A percentile compares a stretch with the other conserved stretches of the same genome.
Evolutionary conservation across 441 rosid genomes (phyloP).

Genomic region (Geranium incanum): DNA sequence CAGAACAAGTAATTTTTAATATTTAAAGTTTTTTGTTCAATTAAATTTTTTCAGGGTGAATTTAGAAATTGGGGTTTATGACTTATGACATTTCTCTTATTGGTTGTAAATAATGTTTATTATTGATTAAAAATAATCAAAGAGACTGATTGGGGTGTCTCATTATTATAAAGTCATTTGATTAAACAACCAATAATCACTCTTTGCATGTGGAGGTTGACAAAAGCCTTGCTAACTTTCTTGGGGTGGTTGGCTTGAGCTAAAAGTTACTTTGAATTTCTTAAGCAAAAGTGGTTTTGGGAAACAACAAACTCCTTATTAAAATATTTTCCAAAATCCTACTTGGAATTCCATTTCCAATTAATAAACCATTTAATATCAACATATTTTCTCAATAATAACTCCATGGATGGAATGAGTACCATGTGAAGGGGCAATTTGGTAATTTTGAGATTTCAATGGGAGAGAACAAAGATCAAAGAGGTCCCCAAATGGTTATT

Average conservation of each 20-base stretch:
- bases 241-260: slow-evolving; percentile 44
- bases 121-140: not conserved
- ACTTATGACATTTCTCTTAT: no score
- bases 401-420: slow-evolving; percentile 7
- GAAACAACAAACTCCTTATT: slow-evolving; percentile 17
- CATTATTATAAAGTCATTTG: not conserved
- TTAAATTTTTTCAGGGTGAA: no score
- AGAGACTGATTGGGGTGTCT: not conserved
- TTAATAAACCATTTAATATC: slow-evolving; percentile 15
- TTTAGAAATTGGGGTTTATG: no score
- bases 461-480: not conserved
- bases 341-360: slow-evolving; percentile 48
- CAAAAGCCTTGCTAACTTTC: slow-evolving; percentile 32
- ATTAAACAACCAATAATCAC: not conserved
- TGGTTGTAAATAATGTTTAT: no score
- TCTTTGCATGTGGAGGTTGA: slow-evolving; percentile 63
- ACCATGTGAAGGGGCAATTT: not conserved
- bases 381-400: slow-evolving; percentile 2
- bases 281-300: slow-evolving; percentile 25
- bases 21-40: no score
- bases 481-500: slow-evolving; percentile 30
- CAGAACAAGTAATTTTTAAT: no score
- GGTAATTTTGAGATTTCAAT: not conserved
- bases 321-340: slow-evolving; percentile 24
- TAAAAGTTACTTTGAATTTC: slow-evolving; percentile 15